These are phyloP conservation scores for Talaromyces ruber DNA, from an alignment of 495 filamentous ascomycete species.

Conservation along the genomic window DNA sequence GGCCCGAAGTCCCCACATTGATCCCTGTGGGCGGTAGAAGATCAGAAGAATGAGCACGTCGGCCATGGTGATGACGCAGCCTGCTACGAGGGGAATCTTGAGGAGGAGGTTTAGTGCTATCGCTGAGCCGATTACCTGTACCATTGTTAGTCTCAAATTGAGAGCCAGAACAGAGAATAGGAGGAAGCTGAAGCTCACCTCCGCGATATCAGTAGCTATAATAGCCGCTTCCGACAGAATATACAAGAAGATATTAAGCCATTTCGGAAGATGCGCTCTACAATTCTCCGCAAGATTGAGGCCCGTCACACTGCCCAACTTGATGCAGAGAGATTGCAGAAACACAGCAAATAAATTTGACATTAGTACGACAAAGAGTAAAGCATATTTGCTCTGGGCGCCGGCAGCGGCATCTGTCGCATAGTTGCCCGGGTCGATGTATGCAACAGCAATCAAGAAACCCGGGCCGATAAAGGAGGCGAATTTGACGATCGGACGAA, in stretches of 20 bases:
- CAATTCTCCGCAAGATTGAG: constrained; percentile 75
- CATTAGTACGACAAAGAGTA: constrained; percentile 74
- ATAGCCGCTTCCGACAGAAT: constrained; percentile 71
- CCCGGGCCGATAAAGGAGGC: constrained; percentile 76
- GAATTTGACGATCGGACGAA: constrained; percentile 46
- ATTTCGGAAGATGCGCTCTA: constrained; percentile 63
- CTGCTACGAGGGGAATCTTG: constrained; percentile 73
- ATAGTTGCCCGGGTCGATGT: constrained; percentile 83
- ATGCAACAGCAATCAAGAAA: constrained; percentile 72
- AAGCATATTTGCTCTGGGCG: constrained; percentile 51
- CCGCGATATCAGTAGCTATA: constrained; percentile 84
- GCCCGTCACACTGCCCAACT: constrained; percentile 78
- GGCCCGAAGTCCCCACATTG: constrained; percentile 60
- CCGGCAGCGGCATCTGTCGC: constrained; percentile 74
- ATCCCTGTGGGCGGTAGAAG: constrained; percentile 71
- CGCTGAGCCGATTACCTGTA: constrained; percentile 77
- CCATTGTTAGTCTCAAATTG: too few relatives aligned
- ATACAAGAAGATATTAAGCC: constrained; percentile 70
- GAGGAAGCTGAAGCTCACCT: constrained; percentile 34
- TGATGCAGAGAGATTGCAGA: constrained; percentile 73
- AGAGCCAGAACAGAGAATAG: neutral
- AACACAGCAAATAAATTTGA: constrained; percentile 82
- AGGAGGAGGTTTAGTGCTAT: constrained; percentile 83
- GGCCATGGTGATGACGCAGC: constrained; percentile 75
- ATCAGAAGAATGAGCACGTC: constrained; percentile 81